Evolutionary conservation across 768 basidiomycete species (phyloP).

Genomic region (Auricularia cornea): DNA sequence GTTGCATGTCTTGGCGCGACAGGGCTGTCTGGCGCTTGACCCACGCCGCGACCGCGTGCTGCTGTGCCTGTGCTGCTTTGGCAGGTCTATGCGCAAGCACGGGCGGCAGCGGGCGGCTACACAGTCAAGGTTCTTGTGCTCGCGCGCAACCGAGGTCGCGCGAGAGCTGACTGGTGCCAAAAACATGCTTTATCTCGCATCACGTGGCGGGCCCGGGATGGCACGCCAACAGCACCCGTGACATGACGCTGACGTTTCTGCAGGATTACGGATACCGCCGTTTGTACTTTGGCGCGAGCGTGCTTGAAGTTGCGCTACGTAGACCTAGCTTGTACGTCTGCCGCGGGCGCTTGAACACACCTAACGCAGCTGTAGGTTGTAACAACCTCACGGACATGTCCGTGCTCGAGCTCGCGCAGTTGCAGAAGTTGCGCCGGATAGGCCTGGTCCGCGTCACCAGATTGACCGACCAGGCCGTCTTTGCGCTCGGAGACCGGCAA

Average conservation of each 20-base stretch:
- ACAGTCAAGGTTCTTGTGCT: too few species aligned
- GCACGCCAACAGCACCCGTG: too few species aligned
- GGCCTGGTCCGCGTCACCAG: slow-evolving; percentile 91
- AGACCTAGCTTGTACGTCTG: slow-evolving; percentile 83
- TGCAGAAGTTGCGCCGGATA: slow-evolving; percentile 87
- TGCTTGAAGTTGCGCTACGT: slow-evolving; percentile 91
- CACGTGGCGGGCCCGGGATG: too few species aligned
- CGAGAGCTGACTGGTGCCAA: too few species aligned
- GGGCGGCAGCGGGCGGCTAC: too few species aligned
- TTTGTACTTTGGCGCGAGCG: slow-evolving; percentile 70
- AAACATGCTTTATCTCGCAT: too few species aligned
- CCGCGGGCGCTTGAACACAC: slow-evolving; percentile 4
- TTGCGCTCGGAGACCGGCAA: slow-evolving; percentile 77
- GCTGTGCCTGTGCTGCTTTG: too few species aligned
- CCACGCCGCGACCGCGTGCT: too few species aligned
- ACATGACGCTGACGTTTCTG: slow-evolving; percentile 16
- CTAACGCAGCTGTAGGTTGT: slow-evolving; percentile 51
- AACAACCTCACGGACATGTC: slow-evolving; percentile 83
- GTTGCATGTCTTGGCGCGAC: too few species aligned
- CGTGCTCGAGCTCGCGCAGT: slow-evolving; percentile 78
- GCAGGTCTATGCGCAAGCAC: too few species aligned
- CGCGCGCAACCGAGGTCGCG: too few species aligned
- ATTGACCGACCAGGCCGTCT: slow-evolving; percentile 89
- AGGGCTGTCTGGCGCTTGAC: too few species aligned
- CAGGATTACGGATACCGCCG: slow-evolving; percentile 83